phyloP scores from a whole-genome alignment of 345 rosid species.

The Aurinia saxatilis region DNA sequence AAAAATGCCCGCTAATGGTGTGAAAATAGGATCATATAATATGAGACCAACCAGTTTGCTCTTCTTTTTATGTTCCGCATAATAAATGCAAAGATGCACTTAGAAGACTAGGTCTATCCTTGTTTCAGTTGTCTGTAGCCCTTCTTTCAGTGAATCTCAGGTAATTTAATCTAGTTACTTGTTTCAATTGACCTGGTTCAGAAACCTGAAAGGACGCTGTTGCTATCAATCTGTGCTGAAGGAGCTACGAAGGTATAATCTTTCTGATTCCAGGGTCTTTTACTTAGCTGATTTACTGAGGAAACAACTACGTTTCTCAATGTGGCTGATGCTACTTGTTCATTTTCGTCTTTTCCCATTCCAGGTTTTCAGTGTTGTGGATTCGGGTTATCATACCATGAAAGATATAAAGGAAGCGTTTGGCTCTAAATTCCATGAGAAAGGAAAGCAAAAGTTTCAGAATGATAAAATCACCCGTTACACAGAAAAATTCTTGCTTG shows the following conservation, averaged over 20 bases:
- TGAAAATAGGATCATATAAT: slow-evolving; percentile 3
- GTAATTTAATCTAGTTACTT: neutral
- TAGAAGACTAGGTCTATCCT: neutral
- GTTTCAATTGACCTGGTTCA: slow-evolving; percentile 33
- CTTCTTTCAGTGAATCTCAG: neutral
- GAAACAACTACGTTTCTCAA: neutral
- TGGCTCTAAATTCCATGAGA: slow-evolving; percentile 28
- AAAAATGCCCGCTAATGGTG: neutral
- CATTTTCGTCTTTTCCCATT: slow-evolving; percentile 15
- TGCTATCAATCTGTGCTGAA: slow-evolving; percentile 62
- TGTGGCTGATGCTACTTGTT: slow-evolving; percentile 5
- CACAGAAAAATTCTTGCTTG: slow-evolving; percentile 58
- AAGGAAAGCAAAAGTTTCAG: slow-evolving; percentile 44
- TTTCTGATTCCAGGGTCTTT: neutral
- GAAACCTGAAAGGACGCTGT: slow-evolving; percentile 80
- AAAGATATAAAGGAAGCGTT: slow-evolving; percentile 40
- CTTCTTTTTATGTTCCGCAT: neutral
- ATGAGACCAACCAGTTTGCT: neutral
- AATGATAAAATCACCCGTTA: slow-evolving; percentile 41
- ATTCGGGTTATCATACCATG: slow-evolving; percentile 64
- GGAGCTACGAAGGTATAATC: slow-evolving; percentile 78
- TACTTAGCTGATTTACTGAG: neutral
- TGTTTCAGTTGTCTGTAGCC: slow-evolving; percentile 11
- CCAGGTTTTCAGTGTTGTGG: slow-evolving; percentile 76
- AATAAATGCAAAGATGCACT: slow-evolving; percentile 2